phyloP scores from a whole-genome alignment of 2,329 filamentous ascomycete species.

The Nannizzia gypsea region DNA sequence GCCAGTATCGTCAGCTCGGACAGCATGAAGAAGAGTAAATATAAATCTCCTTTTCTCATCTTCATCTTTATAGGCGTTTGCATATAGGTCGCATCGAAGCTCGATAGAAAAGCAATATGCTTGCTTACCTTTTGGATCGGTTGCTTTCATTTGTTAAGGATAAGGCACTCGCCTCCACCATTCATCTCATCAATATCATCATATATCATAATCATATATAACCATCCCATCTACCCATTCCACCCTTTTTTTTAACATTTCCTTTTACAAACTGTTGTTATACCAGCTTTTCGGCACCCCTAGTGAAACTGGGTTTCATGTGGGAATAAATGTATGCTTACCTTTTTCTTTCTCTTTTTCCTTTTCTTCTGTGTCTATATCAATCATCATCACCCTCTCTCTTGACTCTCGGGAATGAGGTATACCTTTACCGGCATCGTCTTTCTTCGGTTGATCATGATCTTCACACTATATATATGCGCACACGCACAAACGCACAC shows the following conservation, averaged over 20 bases:
- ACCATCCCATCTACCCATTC: background rate
- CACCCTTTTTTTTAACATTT: background rate
- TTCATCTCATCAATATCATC: background rate
- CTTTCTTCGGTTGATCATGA: conserved; percentile 8
- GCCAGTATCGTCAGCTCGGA: conserved; percentile 35
- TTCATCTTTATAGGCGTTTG: background rate
- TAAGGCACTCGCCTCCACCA: background rate
- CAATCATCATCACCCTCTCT: background rate
- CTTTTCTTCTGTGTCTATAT: conserved; percentile 14
- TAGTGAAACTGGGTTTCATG: background rate
- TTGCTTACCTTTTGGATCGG: no score
- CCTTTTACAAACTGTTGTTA: background rate
- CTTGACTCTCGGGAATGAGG: background rate
- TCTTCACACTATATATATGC: background rate
- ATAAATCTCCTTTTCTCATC: background rate
- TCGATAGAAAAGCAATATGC: background rate
- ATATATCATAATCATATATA: background rate
- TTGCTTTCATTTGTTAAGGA: background rate
- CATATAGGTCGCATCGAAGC: no score
- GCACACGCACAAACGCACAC: background rate
- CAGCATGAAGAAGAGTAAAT: conserved; percentile 34
- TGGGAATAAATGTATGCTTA: conserved; percentile 5
- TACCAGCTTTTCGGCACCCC: background rate
- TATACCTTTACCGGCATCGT: conserved; percentile 9
- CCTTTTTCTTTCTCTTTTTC: conserved; percentile 9